Evolutionary conservation across 345 rosid genomes (phyloP).

Genomic region (Mallotus nudiflorus): DNA sequence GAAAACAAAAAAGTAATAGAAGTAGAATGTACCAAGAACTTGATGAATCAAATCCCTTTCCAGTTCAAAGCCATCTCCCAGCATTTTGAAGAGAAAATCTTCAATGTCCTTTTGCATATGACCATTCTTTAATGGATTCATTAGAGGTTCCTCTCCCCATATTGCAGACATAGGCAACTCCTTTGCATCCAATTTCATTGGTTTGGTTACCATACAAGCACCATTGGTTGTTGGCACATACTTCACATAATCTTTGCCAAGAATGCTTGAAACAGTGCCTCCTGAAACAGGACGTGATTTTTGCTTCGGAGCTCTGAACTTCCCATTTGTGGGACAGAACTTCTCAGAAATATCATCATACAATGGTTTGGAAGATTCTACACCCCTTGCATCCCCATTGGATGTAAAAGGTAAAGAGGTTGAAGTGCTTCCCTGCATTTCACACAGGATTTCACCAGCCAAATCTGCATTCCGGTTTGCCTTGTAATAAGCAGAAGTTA

Average conservation of each 20-base stretch:
- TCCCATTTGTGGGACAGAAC: constrained; percentile 28
- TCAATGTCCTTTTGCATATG: constrained; percentile 42
- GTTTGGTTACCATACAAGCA: constrained; percentile 34
- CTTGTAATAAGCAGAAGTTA: constrained; percentile 47
- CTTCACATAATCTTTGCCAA: constrained; percentile 45
- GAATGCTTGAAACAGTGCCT: constrained; percentile 48
- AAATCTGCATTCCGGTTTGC: constrained; percentile 35
- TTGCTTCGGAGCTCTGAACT: constrained; percentile 33
- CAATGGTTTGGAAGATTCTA: constrained; percentile 22
- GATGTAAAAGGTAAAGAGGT: constrained; percentile 22
- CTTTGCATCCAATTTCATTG: constrained; percentile 46
- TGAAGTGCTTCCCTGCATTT: constrained; percentile 23
- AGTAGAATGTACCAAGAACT: constrained; percentile 45
- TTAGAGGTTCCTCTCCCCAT: constrained; percentile 31
- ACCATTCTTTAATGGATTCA: constrained; percentile 16
- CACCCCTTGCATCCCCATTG: constrained; percentile 12
- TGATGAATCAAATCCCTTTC: constrained; percentile 29
- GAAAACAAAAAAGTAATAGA: background rate
- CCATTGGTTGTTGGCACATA: constrained; percentile 31
- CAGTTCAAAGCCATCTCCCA: constrained; percentile 50
- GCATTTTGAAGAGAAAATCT: constrained; percentile 50
- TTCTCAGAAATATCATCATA: constrained; percentile 12
- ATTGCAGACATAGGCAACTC: constrained; percentile 36
- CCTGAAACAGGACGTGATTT: constrained; percentile 46
- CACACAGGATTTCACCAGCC: constrained; percentile 44